Base-by-base conservation (phyloP, 2,329 filamentous ascomycete species). In the Exophiala phaeomuriformis region DNA sequence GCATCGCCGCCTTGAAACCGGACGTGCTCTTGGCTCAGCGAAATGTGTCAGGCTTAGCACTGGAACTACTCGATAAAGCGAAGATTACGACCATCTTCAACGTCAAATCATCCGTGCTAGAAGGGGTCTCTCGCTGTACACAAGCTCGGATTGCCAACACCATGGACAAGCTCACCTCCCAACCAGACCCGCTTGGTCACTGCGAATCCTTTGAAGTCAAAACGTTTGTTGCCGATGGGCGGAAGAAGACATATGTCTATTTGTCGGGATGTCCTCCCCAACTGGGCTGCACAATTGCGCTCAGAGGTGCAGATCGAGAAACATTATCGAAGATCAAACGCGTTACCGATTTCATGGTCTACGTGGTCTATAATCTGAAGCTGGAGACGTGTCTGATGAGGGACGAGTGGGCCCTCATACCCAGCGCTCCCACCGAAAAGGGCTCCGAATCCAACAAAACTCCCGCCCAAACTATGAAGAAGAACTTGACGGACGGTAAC, bases 291-390 rank as follows among this genome's bases (percentile, higher is more conserved):
- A 98, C 93, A 0, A 95, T 98, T 62, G 88, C 90, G 8, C 75
- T 98, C 27, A 84, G 93, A 43, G 93, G 93, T 1, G 88, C 86
- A 2, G 83, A 86, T 55, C 84, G 83, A 31, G 74, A 80, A 45
- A 76, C 83, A 0, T 77, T 98, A 12, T 76, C 82, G 1, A 87
- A 84, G 63, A 83, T 98, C 69, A 98, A 98, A 71, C 81, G 83
- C 49, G 93, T 98, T 61, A 93, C 91, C 7, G 93, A 98, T 67
- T 97, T 98, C 66, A 96, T 98, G 91, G 86, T 94, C 36, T 98
- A 97, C 63, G 94, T 98, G 19, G 90, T 97, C 8, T 98, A 98
- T 71, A 98, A 96, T 64, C 77, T 98, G 49, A 95, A 95, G 66
- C 78, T 98, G 9, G 93, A 98, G 71, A 95, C 93, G 1, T 95